Evolutionary conservation across 129 eudicot genomes (phyloP), one percentile per base, ranked within the genome.

Genomic region (Rutidosis leptorrhynchoides): DNA sequence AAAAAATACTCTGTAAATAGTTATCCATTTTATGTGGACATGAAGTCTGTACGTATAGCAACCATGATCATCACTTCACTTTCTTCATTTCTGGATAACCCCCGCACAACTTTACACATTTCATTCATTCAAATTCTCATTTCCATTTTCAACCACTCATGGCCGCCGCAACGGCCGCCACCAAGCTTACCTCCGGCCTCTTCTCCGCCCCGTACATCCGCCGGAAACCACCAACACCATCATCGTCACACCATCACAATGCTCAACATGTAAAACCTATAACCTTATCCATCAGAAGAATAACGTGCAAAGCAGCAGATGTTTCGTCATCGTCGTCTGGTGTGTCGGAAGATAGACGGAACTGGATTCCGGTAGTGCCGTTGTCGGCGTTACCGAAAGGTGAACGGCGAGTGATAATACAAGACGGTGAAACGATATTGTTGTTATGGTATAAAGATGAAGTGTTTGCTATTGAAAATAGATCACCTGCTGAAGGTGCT

Each of bases 401-500:
- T 40, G 98, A 93, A 76, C 67, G 98, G 77, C 80, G 98, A 49
- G 96, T 93, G 69, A 93, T 93, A 8, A 77, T 93, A 19, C 98
- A 93, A 58, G 91, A 88, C 46, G 96, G 89, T 17, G 98, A 86
- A 48, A 76, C 85, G 16, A 86, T 93, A 27, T 48, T 93, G 77
- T 24, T 93, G 67, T 65, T 93, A 71, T 93, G 98, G 98, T 93
- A 88, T 61, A 93, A 93, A 57, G 79, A 86, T 75, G 83, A 83
- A 23, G 89, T 88, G 8, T 78, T 78, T 70, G 98, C 98, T 2
- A 88, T 93, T 43, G 98, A 93, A 77, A 93, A 93, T 61, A 69
- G 92, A 74, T 88, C 96, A 0, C 98, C 98, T 69, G 98, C 98
- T 66, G 98, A 93, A 56, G 98, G 98, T 12, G 98, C 98, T 24